Percentiles rank a stretch among this genome's conserved stretches.
phyloP scores from a whole-genome alignment of 2,329 filamentous ascomycete species.

The Cladophialophora immunda region DNA sequence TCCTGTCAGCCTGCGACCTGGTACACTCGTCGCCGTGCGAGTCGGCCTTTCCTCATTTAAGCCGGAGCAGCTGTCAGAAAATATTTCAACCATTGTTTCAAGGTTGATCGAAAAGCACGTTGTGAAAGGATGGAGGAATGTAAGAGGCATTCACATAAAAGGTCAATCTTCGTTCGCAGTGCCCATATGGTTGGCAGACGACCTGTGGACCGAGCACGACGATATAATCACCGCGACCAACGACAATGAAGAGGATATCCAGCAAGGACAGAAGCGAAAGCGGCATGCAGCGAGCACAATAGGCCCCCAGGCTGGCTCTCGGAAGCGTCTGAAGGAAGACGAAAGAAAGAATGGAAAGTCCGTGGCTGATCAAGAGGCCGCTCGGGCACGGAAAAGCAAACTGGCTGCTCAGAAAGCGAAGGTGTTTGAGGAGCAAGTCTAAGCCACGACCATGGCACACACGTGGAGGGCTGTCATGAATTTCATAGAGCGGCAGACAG shows the following conservation, averaged over 20 bases:
- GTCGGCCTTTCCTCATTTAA: constrained; percentile 80
- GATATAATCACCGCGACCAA: constrained; percentile 68
- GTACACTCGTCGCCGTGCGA: constrained; percentile 80
- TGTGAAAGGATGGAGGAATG: constrained; percentile 85
- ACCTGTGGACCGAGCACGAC: constrained; percentile 84
- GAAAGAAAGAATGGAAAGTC: constrained; percentile 30
- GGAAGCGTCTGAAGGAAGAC: constrained; percentile 36
- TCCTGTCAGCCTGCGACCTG: constrained; percentile 79
- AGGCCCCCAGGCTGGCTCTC: constrained; percentile 39
- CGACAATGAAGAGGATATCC: constrained; percentile 41
- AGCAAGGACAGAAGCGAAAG: constrained; percentile 38
- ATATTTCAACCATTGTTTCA: constrained; percentile 75
- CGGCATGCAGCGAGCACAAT: constrained; percentile 36
- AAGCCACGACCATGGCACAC: background rate
- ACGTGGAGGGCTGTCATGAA: background rate
- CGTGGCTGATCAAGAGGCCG: constrained; percentile 21
- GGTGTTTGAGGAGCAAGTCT: constrained; percentile 31
- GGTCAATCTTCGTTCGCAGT: constrained; percentile 85
- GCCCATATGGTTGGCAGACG: constrained; percentile 92
- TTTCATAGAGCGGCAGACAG: background rate
- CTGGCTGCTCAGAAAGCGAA: constrained; percentile 38
- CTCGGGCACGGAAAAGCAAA: constrained; percentile 35
- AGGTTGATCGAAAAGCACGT: constrained; percentile 80
- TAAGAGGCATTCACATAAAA: constrained; percentile 88
- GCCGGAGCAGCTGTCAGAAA: constrained; percentile 78